These are phyloP conservation scores for Erythrophleum fordii DNA, from an alignment of 306 rosid species.

Conservation along the genomic window DNA sequence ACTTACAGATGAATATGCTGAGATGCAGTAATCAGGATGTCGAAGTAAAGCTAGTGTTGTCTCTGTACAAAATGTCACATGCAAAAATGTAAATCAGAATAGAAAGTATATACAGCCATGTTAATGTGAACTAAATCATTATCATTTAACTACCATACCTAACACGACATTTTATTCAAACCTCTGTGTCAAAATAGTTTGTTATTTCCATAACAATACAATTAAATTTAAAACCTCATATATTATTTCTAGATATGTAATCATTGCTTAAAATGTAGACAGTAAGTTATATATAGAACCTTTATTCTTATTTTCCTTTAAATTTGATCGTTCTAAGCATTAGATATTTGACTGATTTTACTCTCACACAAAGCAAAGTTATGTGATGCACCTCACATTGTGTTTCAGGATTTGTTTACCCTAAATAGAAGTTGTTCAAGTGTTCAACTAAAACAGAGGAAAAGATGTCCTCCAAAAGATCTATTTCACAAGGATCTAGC, in stretches of 20 bases:
- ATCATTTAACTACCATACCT: conserved; percentile 8
- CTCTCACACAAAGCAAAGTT: conserved; percentile 6
- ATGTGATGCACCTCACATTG: neutral
- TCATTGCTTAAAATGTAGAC: neutral
- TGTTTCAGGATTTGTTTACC: conserved; percentile 1
- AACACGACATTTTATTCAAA: conserved; percentile 16
- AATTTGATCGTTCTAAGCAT: neutral
- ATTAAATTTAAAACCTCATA: neutral
- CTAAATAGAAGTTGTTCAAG: neutral
- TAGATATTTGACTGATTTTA: neutral
- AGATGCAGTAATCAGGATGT: conserved; percentile 93
- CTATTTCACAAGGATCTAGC: neutral
- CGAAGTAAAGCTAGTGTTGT: conserved; percentile 89
- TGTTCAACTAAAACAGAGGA: neutral
- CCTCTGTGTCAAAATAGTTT: conserved; percentile 25
- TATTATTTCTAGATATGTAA: conserved; percentile 26
- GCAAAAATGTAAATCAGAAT: conserved; percentile 34
- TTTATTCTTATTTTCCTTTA: neutral
- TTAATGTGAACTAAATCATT: conserved; percentile 22
- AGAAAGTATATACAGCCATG: conserved; percentile 20
- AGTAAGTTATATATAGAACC: neutral
- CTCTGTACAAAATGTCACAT: conserved; percentile 60
- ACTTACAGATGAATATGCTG: conserved; percentile 92
- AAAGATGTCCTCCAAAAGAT: conserved; percentile 6
- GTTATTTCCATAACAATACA: conserved; percentile 14